Evolutionary conservation across 2,329 filamentous ascomycete species (phyloP).

Genomic region (Colletotrichum kahawae): DNA sequence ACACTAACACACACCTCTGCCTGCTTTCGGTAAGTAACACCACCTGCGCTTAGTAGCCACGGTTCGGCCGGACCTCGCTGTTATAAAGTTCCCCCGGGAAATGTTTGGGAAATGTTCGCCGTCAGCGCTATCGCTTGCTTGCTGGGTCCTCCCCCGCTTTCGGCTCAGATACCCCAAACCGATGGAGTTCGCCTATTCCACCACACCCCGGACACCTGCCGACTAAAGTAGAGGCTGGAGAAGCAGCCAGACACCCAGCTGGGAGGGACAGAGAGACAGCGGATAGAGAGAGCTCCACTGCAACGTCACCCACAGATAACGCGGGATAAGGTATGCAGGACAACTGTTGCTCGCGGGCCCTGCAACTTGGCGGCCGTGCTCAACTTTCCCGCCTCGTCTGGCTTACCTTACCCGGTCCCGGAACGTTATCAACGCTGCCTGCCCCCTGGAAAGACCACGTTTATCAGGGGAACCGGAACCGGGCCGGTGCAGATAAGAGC

Average conservation of each 20-base stretch:
- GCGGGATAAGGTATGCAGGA: neutral
- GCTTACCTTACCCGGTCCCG: neutral
- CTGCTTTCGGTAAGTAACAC: neutral
- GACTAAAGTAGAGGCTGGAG: neutral
- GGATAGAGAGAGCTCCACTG: neutral
- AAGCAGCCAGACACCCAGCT: neutral
- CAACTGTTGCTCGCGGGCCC: neutral
- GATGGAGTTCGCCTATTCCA: neutral
- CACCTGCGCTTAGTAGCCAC: neutral
- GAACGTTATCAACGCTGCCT: neutral
- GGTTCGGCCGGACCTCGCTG: neutral
- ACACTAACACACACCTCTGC: neutral
- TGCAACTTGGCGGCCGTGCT: neutral
- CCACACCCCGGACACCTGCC: neutral
- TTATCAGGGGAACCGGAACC: neutral
- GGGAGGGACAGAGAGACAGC: neutral
- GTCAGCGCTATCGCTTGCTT: neutral
- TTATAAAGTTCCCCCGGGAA: neutral
- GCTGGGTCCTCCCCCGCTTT: neutral
- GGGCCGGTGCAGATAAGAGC: neutral
- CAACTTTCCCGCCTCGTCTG: neutral
- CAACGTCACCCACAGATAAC: neutral
- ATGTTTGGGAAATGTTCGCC: neutral
- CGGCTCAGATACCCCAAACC: neutral
- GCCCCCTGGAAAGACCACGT: neutral